Conservation (phyloP, 805 yeast genomes). For the Barnettozyma californica region DNA sequence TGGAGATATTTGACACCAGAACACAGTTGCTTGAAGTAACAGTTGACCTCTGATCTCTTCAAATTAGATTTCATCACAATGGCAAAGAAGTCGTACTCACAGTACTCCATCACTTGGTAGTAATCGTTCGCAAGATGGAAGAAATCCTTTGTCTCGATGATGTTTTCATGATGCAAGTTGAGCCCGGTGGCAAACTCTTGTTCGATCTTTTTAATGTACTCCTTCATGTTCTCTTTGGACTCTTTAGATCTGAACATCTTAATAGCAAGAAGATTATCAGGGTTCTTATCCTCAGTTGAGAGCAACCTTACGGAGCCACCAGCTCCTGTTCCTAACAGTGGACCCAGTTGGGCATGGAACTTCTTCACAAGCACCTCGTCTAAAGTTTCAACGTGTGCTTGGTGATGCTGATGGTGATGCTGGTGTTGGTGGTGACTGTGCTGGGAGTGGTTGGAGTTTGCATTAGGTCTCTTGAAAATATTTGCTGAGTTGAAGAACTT, state of each 20-base stretch:
- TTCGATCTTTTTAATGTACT: slow-evolving; percentile 80
- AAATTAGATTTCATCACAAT: slow-evolving; percentile 83
- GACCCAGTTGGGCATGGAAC: slow-evolving; percentile 64
- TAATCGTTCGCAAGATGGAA: slow-evolving; percentile 50
- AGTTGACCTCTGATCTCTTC: slow-evolving; percentile 76
- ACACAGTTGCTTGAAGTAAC: slow-evolving; percentile 70
- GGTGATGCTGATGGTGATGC: not conserved
- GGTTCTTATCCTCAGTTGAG: slow-evolving; percentile 48
- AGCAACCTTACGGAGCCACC: slow-evolving; percentile 81
- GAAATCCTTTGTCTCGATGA: slow-evolving; percentile 65
- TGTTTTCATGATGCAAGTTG: slow-evolving; percentile 74
- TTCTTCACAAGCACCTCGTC: slow-evolving; percentile 51
- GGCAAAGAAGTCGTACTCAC: slow-evolving; percentile 79
- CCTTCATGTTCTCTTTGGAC: slow-evolving; percentile 64
- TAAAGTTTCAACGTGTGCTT: slow-evolving; percentile 30
- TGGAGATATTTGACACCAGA: slow-evolving; percentile 73
- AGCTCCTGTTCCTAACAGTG: slow-evolving; percentile 78
- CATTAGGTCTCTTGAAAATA: slow-evolving; percentile 5
- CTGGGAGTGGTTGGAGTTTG: not conserved
- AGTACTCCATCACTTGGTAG: slow-evolving; percentile 81
- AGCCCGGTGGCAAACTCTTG: slow-evolving; percentile 88
- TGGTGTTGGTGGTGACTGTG: not conserved
- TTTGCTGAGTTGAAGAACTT: slow-evolving; percentile 19
- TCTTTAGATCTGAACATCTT: slow-evolving; percentile 74
- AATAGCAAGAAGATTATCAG: slow-evolving; percentile 65